Evolutionary conservation across 148 eudicot species (phyloP), one percentile per base, ranked within the genome.

Genomic region (Silene uniflora): DNA sequence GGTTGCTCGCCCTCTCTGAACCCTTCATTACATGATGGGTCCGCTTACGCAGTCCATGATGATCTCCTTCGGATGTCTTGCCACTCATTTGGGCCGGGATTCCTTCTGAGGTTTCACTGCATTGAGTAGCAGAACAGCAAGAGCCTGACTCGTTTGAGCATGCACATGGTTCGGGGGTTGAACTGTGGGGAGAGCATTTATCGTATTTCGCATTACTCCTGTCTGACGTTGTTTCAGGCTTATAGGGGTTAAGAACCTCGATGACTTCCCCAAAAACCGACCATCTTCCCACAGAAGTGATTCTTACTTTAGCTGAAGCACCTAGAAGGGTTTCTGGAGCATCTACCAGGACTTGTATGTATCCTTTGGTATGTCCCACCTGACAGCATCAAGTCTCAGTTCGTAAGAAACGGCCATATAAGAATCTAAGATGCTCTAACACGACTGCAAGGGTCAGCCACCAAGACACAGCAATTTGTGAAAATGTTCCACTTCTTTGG

Each of bases 321-420:
- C 98, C 98, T 67, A 92, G 77, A 83, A 94, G 82, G 86, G 79
- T 90, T 82, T 83, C 93, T 60, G 93, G 81, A 67, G 56, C 18
- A 62, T 67, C 74, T 32, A 94, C 85, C 79, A 91, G 89, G 32
- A 92, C 99, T 84, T 95, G 97, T 79, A 95, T 85, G 25, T 92
- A 92, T 72, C 97, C 96, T 76, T 92, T 92, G 12, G 97, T 92
- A 83, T 95, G 99, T 27, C 99, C 97, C 69, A 95, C 96, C 99
- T 92, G 83, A 35, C 71, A 76, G 35, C 76, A 76, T 46, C 42
- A 80, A 74, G 21, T 77, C 67, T 25, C 52, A 61, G n/a, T 54
- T 64, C 14, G 29, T 62, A 24, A 65, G 25, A 72, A 23, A 46
- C 12, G 60, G 16, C 10, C 44, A 39, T 39, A 39, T 39, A 39